A percentile compares a stretch with the other conserved stretches of the same genome.
Conservation (phyloP, 2,329 filamentous ascomycete genomes). For the Colletotrichum truncatum region DNA sequence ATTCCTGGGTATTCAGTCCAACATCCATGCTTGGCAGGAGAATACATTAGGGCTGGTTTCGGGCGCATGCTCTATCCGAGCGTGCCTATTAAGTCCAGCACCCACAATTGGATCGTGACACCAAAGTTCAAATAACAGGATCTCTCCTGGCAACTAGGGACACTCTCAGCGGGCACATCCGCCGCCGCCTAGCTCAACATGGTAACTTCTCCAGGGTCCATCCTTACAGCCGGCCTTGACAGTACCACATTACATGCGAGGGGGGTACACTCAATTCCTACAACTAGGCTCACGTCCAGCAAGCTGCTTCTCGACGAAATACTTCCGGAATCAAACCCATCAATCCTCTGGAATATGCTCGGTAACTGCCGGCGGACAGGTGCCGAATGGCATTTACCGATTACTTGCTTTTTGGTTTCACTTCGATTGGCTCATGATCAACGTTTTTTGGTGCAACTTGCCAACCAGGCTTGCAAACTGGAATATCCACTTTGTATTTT, state of each 20-base stretch:
- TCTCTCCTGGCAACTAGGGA: not conserved
- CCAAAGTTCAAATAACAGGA: no score
- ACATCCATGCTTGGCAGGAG: not conserved
- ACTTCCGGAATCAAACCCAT: not conserved
- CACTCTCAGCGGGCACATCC: not conserved
- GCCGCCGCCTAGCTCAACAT: conserved; percentile 6
- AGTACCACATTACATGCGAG: not conserved
- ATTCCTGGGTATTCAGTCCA: not conserved
- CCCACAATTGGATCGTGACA: not conserved
- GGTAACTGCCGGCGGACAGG: not conserved
- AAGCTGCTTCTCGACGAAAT: not conserved
- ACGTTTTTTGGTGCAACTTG: not conserved
- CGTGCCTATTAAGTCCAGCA: not conserved
- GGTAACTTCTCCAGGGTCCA: not conserved
- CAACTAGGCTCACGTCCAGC: not conserved
- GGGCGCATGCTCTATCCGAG: no score
- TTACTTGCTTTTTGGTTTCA: conserved; percentile 25
- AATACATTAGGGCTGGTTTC: no score
- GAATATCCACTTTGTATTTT: not conserved
- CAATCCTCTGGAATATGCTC: conserved; percentile 11
- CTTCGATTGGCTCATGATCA: not conserved
- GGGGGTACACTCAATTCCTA: not conserved
- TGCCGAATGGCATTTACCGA: not conserved
- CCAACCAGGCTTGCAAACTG: not conserved
- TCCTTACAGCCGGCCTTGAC: not conserved